Evolutionary conservation across 768 basidiomycete genomes (phyloP).

Genomic region (Myochromella boudieri): DNA sequence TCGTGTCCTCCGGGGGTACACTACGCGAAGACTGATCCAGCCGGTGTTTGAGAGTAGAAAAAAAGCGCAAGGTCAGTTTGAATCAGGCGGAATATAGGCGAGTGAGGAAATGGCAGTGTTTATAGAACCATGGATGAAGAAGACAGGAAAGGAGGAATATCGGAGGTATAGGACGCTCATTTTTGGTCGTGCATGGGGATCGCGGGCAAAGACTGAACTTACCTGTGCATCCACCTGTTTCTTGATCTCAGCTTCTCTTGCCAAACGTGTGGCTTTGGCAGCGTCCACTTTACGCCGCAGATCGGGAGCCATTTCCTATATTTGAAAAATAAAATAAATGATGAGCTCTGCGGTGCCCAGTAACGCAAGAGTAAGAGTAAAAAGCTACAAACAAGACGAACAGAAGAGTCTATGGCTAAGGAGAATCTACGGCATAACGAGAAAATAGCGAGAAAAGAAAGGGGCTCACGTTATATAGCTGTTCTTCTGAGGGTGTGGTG

Average conservation of each 20-base stretch:
- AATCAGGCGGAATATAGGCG: background rate
- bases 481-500: conserved; percentile 52
- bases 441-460: conserved; percentile 14
- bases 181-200: background rate
- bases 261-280: conserved; percentile 48
- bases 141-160: background rate
- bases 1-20: conserved; percentile 34
- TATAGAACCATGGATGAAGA: conserved; percentile 5
- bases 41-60: conserved; percentile 1
- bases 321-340: conserved; percentile 11
- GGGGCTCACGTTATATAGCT: conserved; percentile 49
- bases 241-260: conserved; percentile 53
- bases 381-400: background rate
- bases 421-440: conserved; percentile 11
- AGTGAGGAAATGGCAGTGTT: background rate
- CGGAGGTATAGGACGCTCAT: background rate
- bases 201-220: conserved; percentile 17
- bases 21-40: conserved; percentile 24
- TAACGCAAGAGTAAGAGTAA: no score
- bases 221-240: conserved; percentile 56
- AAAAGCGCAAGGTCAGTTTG: conserved; percentile 5
- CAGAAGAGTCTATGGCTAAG: background rate
- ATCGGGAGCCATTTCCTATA: conserved; percentile 64
- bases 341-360: no score
- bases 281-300: conserved; percentile 64